phyloP scores from a whole-genome alignment of 345 rosid genomes.

The Nasturtium officinale region DNA sequence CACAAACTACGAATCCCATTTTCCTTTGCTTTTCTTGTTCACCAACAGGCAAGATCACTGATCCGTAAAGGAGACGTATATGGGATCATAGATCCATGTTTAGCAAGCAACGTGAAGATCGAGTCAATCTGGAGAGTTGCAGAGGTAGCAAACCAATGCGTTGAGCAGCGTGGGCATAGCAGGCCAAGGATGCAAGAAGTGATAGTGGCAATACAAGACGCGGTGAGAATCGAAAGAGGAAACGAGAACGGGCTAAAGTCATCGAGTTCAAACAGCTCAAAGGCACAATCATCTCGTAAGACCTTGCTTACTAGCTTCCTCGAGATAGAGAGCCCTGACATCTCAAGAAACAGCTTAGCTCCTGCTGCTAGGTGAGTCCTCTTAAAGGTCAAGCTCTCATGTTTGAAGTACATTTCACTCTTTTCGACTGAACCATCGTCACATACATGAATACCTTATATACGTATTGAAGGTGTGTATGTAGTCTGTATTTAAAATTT shows the following conservation, averaged over 20 bases:
- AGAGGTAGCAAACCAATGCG: conserved; percentile 85
- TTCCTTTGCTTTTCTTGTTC: conserved; percentile 10
- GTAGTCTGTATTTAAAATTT: not conserved
- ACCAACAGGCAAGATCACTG: conserved; percentile 75
- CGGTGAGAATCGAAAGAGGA: conserved; percentile 75
- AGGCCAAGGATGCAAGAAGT: conserved; percentile 94
- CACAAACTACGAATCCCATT: not conserved
- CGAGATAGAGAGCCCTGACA: conserved; percentile 82
- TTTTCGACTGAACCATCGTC: not conserved
- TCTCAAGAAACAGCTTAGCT: conserved; percentile 63
- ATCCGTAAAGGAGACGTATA: conserved; percentile 76
- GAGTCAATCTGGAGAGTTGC: conserved; percentile 94
- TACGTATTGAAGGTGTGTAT: conserved; percentile 15
- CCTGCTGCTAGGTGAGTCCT: conserved; percentile 75
- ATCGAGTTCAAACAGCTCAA: conserved; percentile 49
- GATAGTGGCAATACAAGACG: conserved; percentile 80
- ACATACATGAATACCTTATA: not conserved
- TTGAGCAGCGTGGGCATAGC: conserved; percentile 62
- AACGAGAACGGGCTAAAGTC: conserved; percentile 47
- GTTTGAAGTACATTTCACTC: not conserved
- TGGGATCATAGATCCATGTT: conserved; percentile 70
- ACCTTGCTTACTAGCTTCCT: conserved; percentile 90
- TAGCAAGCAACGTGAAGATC: conserved; percentile 62
- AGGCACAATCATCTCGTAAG: conserved; percentile 75
- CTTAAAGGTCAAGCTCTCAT: conserved; percentile 19